These are phyloP conservation scores for Xylaria hypoxylon DNA, from an alignment of 2,329 filamentous ascomycete genomes.

Conservation along the genomic window DNA sequence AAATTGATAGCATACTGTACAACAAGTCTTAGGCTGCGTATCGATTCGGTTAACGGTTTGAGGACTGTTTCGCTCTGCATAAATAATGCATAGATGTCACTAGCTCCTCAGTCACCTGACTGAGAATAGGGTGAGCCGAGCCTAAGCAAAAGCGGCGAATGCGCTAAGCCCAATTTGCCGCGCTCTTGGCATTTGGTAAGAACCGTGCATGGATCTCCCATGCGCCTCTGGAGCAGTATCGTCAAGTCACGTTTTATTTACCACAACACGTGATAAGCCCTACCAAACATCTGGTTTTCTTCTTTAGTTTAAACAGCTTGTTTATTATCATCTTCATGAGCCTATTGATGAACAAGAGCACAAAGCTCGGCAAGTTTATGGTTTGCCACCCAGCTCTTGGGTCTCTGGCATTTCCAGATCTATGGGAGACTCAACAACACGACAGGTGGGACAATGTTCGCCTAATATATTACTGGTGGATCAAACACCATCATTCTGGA, in stretches of 20 bases:
- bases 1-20: no score
- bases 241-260: background rate
- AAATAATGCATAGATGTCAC: no score
- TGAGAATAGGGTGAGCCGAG: no score
- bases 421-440: constrained; percentile 5
- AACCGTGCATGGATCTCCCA: background rate
- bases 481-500: constrained; percentile 14
- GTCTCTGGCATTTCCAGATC: background rate
- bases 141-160: no score
- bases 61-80: no score
- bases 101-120: no score
- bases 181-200: no score
- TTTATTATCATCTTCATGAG: background rate
- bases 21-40: no score
- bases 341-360: constrained; percentile 3
- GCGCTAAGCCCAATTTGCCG: no score
- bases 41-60: no score
- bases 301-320: background rate
- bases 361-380: constrained; percentile 1
- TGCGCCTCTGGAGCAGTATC: background rate
- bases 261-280: background rate
- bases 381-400: constrained; percentile 14
- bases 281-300: background rate
- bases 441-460: constrained; percentile 3
- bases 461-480: constrained; percentile 24